These are phyloP conservation scores for Colletotrichum navitas DNA, from an alignment of 2,329 filamentous ascomycete species.

Conservation along the genomic window DNA sequence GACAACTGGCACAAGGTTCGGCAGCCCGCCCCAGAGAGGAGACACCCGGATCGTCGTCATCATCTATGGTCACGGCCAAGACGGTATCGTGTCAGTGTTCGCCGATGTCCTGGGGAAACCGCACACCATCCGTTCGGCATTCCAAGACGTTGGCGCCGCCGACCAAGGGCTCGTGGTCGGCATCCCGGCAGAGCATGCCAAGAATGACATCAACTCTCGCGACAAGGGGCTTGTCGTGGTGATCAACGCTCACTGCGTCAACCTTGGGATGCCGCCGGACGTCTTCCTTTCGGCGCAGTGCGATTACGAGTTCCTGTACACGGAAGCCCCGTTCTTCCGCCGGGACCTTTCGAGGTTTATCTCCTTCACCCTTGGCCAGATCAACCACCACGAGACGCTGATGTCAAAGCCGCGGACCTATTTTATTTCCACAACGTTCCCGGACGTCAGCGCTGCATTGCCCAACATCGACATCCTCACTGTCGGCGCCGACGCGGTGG, in stretches of 20 bases:
- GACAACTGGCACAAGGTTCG: conserved; percentile 56
- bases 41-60: conserved; percentile 74
- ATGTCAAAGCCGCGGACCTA: conserved; percentile 84
- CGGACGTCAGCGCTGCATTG: conserved; percentile 84
- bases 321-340: conserved; percentile 76
- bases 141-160: conserved; percentile 65
- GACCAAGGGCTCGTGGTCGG: conserved; percentile 77
- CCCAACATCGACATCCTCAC: conserved; percentile 90
- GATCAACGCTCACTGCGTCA: conserved; percentile 83
- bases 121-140: conserved; percentile 68
- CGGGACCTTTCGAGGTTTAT: conserved; percentile 84
- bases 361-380: conserved; percentile 83
- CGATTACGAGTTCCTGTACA: conserved; percentile 91
- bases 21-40: conserved; percentile 62
- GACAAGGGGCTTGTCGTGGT: conserved; percentile 71
- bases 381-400: conserved; percentile 81
- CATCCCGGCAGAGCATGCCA: conserved; percentile 69
- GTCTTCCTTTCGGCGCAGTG: conserved; percentile 73
- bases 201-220: conserved; percentile 68
- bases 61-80: conserved; percentile 77
- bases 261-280: conserved; percentile 77
- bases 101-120: conserved; percentile 85
- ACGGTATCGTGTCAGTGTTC: conserved; percentile 79
- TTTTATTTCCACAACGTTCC: conserved; percentile 89
- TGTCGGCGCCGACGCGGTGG: conserved; percentile 87